Base-by-base conservation (phyloP, 2,329 filamentous ascomycete species). In the Ceratocystis alfenasii region DNA sequence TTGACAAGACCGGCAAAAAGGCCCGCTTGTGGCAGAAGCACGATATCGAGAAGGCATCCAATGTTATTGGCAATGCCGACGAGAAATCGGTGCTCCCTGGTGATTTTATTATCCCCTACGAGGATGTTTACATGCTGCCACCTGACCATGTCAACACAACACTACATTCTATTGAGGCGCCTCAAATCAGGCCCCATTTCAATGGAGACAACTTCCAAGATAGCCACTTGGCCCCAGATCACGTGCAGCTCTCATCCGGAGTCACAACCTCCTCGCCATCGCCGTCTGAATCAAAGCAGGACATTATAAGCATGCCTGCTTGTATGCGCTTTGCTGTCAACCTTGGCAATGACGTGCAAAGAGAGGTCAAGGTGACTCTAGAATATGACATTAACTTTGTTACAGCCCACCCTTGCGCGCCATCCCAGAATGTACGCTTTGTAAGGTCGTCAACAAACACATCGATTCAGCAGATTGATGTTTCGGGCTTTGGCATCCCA, bases 391-490 rank as follows among this genome's bases (percentile, higher is more conserved):
- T 87, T 25, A 81, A 81, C 70, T 87, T 87, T 71, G 82, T 87
- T 20, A 87, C 85, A 0, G 84, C 84, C 0, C 83, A 87, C 69
- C 85, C 85, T 0, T 88, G 85, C 70, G 79, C 82, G 4, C 80
- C 82, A 1, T 83, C 83, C 1, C 78, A 78, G 63, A 78, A 80
- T 65, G 80, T 84, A 1, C 81, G 79, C 68, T 80, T 86, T 65
- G 71, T 86, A 63, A 83, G 81, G 71, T 83, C 83, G 15, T 81
- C 83, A 0, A 79, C 80, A 0, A 86, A 82, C 70, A 82, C 83
- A 22, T 83, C 80, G 1, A 83, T 84, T 64, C 81, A 81, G 70
- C 80, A 83, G 67, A 79, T 81, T 65, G 80, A 83, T 68, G 75
- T 83, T 17, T 78, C 76, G 10, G 81, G 79, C 0, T 74, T 74